phyloP scores from a whole-genome alignment of 1,284 basidiomycete genomes.

The Marasmius oreades region DNA sequence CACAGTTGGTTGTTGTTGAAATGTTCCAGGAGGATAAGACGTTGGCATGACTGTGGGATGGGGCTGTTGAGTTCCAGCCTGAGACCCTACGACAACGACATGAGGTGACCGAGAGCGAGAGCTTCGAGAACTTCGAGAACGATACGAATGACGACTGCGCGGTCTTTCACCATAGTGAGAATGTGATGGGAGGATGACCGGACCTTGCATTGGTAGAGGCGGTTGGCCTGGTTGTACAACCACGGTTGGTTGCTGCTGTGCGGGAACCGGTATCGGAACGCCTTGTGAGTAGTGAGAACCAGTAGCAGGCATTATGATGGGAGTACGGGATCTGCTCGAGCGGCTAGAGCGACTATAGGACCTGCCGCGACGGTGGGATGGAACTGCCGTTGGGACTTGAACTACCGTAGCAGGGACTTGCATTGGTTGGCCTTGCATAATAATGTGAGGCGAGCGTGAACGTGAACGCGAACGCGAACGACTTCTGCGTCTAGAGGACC shows the following conservation, averaged over 20 bases:
- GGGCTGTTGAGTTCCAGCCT: neutral
- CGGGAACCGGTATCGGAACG: neutral
- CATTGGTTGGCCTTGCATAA: neutral
- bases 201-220: neutral
- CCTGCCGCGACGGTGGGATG: conserved; percentile 3
- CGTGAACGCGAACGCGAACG: conserved; percentile 12
- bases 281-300: neutral
- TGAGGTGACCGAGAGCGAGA: neutral
- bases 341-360: conserved; percentile 1
- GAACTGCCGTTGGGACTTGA: neutral
- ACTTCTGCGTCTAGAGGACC: neutral
- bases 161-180: too few species aligned
- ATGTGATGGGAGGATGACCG: too few species aligned
- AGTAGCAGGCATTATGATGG: neutral
- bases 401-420: neutral
- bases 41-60: neutral
- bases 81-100: neutral
- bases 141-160: neutral
- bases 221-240: neutral
- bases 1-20: neutral
- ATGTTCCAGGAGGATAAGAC: neutral
- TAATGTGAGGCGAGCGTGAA: neutral
- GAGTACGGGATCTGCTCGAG: neutral
- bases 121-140: neutral
- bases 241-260: neutral